Evolutionary conservation across 2,329 filamentous ascomycete species (phyloP).

Genomic region (Ophiostoma australiae): DNA sequence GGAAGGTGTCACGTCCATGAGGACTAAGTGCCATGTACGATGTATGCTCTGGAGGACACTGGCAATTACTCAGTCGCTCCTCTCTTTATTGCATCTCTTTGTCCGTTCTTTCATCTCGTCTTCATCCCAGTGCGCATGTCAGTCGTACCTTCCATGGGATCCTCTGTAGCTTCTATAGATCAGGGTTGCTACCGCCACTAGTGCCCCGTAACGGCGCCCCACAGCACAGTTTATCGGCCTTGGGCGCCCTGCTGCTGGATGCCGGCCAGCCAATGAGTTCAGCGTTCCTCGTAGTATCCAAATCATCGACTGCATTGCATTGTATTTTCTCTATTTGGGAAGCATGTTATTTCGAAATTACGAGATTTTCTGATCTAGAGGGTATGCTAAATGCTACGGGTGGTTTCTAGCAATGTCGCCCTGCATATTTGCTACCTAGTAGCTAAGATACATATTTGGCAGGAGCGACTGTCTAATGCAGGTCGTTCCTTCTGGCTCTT

Average conservation of each 20-base stretch:
- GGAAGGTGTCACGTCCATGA: neutral
- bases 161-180: conserved; percentile 14
- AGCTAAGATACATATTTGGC: neutral
- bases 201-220: conserved; percentile 22
- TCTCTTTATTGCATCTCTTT: neutral
- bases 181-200: conserved; percentile 18
- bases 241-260: conserved; percentile 17
- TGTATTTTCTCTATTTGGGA: neutral
- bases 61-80: neutral
- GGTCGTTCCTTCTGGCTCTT: conserved; percentile 5
- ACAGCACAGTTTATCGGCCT: conserved; percentile 16
- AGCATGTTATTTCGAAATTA: neutral
- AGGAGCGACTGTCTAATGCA: neutral
- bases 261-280: neutral
- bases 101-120: neutral
- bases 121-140: neutral
- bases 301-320: neutral
- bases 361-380: neutral
- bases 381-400: neutral
- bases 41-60: neutral
- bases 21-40: too few relatives aligned
- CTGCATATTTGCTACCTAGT: neutral
- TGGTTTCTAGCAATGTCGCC: neutral
- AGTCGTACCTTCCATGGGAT: conserved; percentile 3
- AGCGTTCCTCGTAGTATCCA: neutral